These are phyloP conservation scores for Blastobotrys petasosporus DNA, from an alignment of 1,139 yeast species.

Conservation along the genomic window DNA sequence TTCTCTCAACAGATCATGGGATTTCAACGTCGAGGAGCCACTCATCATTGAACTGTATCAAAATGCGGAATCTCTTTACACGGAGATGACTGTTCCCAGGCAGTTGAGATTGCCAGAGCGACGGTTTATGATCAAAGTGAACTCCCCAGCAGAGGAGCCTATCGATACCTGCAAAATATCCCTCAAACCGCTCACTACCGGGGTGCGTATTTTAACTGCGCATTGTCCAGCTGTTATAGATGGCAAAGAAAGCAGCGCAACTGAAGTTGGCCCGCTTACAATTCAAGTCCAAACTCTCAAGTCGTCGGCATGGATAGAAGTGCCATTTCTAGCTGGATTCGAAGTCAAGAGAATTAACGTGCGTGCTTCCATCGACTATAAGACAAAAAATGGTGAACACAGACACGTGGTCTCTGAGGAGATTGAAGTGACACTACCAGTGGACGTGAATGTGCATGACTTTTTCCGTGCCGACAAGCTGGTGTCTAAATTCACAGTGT, in stretches of 20 bases:
- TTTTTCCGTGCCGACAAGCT: constrained; percentile 52
- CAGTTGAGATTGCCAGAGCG: constrained; percentile 20
- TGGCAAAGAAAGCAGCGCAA: not conserved
- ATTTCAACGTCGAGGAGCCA: constrained; percentile 17
- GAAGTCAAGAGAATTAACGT: constrained; percentile 11
- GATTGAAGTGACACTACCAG: constrained; percentile 35
- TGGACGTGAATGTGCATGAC: constrained; percentile 76
- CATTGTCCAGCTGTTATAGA: constrained; percentile 8
- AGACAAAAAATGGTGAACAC: constrained; percentile 17
- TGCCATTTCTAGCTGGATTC: constrained; percentile 11
- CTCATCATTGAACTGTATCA: constrained; percentile 21
- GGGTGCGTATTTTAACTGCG: constrained; percentile 16
- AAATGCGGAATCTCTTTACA: constrained; percentile 21
- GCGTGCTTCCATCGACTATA: constrained; percentile 6
- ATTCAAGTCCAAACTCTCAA: not conserved
- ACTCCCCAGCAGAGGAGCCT: constrained; percentile 13
- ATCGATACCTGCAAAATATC: constrained; percentile 14
- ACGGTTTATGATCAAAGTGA: constrained; percentile 18
- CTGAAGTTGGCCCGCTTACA: constrained; percentile 5
- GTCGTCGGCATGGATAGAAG: not conserved
- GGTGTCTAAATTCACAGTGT: constrained; percentile 62
- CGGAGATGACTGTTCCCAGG: constrained; percentile 18
- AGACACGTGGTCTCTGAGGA: constrained; percentile 18
- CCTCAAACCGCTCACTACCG: constrained; percentile 17
- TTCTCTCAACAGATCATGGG: constrained; percentile 20